Evolutionary conservation across 805 yeast species (phyloP).

Genomic region (Tetrapisispora pingtungensis): DNA sequence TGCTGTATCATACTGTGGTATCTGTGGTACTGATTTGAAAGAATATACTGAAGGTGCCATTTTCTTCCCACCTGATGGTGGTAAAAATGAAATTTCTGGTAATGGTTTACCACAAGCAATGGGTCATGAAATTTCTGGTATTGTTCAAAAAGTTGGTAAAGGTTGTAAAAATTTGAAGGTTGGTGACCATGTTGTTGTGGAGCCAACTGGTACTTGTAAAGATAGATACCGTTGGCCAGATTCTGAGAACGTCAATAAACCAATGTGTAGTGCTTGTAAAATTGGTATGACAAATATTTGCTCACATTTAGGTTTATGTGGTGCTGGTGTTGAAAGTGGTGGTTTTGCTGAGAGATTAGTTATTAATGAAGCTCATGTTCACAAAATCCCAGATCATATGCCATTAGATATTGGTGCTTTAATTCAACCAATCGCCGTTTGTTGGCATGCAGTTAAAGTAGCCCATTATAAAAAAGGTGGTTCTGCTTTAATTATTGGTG

Average conservation of each 20-base stretch:
- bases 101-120: slow-evolving; percentile 35
- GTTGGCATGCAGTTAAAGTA: slow-evolving; percentile 45
- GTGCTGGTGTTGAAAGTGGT: slow-evolving; percentile 50
- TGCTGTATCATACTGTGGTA: slow-evolving; percentile 46
- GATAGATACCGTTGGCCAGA: slow-evolving; percentile 36
- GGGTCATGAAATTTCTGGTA: slow-evolving; percentile 49
- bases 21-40: slow-evolving; percentile 55
- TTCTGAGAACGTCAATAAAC: slow-evolving; percentile 20
- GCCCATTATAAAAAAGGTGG: slow-evolving; percentile 38
- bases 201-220: slow-evolving; percentile 50
- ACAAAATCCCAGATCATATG: slow-evolving; percentile 33
- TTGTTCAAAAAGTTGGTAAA: slow-evolving; percentile 36
- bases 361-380: slow-evolving; percentile 32
- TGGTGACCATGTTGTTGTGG: slow-evolving; percentile 55
- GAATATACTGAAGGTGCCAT: slow-evolving; percentile 51
- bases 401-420: slow-evolving; percentile 49
- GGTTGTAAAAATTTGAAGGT: slow-evolving; percentile 34
- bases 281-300: slow-evolving; percentile 47
- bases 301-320: slow-evolving; percentile 38
- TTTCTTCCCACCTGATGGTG: slow-evolving; percentile 38
- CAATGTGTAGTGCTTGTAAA: slow-evolving; percentile 40
- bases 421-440: slow-evolving; percentile 49
- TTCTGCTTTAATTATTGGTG: slow-evolving; percentile 44
- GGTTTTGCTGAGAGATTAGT: slow-evolving; percentile 44
- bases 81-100: slow-evolving; percentile 32